phyloP scores from a whole-genome alignment of 148 eudicot species.

The Amaranthus palmeri region DNA sequence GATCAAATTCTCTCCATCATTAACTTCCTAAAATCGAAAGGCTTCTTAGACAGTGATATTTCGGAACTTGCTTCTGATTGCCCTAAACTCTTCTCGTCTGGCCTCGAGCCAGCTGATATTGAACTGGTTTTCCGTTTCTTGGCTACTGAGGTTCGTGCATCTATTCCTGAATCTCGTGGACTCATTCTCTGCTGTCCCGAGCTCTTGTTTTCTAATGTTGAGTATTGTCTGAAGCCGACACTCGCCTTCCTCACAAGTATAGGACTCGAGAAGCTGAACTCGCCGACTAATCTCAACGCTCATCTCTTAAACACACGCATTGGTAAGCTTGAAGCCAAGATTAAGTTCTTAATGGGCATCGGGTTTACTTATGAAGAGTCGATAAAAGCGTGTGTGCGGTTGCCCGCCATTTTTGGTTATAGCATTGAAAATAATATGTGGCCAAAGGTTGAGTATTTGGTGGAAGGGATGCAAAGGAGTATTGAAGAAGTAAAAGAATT shows the following conservation, averaged over 20 bases:
- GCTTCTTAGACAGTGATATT: conserved; percentile 44
- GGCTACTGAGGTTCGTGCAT: conserved; percentile 34
- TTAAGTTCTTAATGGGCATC: conserved; percentile 32
- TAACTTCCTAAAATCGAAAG: conserved; percentile 45
- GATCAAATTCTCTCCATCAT: conserved; percentile 42
- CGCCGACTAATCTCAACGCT: conserved; percentile 49
- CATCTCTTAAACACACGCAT: conserved; percentile 48
- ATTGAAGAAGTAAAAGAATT: conserved; percentile 48
- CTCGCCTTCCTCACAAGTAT: conserved; percentile 34
- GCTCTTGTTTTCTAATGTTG: conserved; percentile 41
- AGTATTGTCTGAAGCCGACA: conserved; percentile 45
- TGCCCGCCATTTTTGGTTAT: conserved; percentile 58
- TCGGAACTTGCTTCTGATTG: conserved; percentile 37
- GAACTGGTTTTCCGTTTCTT: conserved; percentile 45
- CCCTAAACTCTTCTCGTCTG: conserved; percentile 45
- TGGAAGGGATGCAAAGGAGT: conserved; percentile 44
- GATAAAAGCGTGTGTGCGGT: conserved; percentile 32
- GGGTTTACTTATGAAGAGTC: conserved; percentile 45
- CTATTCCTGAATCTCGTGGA: conserved; percentile 25
- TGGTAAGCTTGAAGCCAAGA: conserved; percentile 38
- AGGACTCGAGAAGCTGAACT: conserved; percentile 33
- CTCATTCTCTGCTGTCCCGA: conserved; percentile 43
- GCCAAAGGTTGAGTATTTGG: conserved; percentile 50
- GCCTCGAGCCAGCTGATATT: conserved; percentile 31
- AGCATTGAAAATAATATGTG: conserved; percentile 43